Evolutionary conservation across 352 stramenopile species (phyloP).

Genomic region (Globisporangium paddicum): DNA sequence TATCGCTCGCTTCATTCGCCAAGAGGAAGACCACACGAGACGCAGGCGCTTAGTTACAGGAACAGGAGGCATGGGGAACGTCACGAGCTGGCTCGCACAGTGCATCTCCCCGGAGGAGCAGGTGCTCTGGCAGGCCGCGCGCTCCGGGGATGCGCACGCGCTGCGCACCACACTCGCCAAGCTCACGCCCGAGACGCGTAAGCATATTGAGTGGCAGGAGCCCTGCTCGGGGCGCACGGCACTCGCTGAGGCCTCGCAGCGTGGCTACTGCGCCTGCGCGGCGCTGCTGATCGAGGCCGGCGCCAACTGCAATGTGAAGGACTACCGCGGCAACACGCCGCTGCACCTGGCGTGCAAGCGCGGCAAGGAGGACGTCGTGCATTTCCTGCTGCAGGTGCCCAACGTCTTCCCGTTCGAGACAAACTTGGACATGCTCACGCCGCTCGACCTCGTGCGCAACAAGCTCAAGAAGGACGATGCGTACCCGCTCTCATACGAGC

Average conservation of each 20-base stretch:
- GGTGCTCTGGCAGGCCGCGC: conserved; percentile 43
- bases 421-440: conserved; percentile 40
- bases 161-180: conserved; percentile 30
- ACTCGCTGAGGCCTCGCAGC: conserved; percentile 33
- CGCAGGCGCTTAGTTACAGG: background rate
- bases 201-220: conserved; percentile 56
- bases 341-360: conserved; percentile 53
- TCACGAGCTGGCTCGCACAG: conserved; percentile 44
- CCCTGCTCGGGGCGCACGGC: conserved; percentile 37
- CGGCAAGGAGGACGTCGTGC: conserved; percentile 31
- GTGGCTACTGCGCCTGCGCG: conserved; percentile 43
- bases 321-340: conserved; percentile 44
- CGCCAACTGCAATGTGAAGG: conserved; percentile 47
- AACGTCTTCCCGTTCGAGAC: conserved; percentile 36
- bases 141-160: conserved; percentile 27
- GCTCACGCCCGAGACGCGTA: conserved; percentile 33
- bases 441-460: conserved; percentile 37
- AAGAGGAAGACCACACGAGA: background rate
- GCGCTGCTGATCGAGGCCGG: conserved; percentile 32
- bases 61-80: conserved; percentile 33
- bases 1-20: background rate
- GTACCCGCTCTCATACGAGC: conserved; percentile 24
- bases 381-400: conserved; percentile 35
- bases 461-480: conserved; percentile 23
- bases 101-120: conserved; percentile 55